These are phyloP conservation scores for Herpetomonas samuelpessoai DNA, from an alignment of 208 protist genomes.

Conservation along the genomic window DNA sequence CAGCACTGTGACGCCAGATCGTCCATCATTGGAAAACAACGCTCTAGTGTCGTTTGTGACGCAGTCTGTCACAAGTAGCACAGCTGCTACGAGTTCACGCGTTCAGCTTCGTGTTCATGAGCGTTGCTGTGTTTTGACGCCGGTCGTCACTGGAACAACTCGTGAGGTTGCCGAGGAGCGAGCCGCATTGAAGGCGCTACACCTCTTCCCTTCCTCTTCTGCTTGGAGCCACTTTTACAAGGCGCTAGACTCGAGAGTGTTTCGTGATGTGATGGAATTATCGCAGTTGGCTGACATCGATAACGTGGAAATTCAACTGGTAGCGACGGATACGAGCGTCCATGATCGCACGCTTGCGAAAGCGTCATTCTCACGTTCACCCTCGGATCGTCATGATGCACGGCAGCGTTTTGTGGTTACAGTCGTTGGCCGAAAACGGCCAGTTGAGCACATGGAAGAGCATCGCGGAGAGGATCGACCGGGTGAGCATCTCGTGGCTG, in stretches of 20 bases:
- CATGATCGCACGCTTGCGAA: no score
- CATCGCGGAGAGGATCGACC: no score
- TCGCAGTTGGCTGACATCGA: neutral
- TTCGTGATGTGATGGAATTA: conserved; percentile 7
- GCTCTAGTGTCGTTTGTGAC: no score
- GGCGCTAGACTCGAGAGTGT: conserved; percentile 26
- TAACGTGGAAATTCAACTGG: neutral
- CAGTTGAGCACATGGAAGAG: no score
- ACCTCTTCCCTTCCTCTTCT: conserved; percentile 10
- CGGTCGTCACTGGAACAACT: neutral
- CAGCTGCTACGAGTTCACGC: no score
- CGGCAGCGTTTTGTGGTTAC: no score
- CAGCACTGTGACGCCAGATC: no score
- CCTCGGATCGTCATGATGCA: neutral
- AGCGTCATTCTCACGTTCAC: neutral
- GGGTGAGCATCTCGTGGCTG: conserved; percentile 26
- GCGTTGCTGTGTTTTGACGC: neutral
- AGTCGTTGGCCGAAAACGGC: no score
- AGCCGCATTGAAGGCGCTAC: conserved; percentile 17
- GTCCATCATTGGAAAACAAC: neutral
- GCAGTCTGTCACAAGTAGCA: no score
- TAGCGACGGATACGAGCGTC: no score
- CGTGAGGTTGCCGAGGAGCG: conserved; percentile 17
- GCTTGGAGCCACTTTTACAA: conserved; percentile 22
- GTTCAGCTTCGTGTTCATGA: neutral